A percentile compares a stretch with the other conserved stretches of the same genome.
phyloP scores from a whole-genome alignment of 2,329 filamentous ascomycete genomes.

The Magnaporthales sp. region DNA sequence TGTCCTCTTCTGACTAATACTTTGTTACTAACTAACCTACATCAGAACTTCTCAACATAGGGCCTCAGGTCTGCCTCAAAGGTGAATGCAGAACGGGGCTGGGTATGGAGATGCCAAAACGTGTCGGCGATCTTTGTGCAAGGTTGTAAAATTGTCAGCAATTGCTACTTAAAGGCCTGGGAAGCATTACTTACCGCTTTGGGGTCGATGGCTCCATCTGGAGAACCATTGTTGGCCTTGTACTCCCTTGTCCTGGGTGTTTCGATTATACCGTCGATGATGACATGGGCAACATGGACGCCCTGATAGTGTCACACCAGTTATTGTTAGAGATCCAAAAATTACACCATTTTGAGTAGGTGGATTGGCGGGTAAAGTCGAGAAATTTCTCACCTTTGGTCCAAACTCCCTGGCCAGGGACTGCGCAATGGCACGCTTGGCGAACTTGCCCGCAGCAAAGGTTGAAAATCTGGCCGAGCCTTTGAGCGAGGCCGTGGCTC shows the following conservation, averaged over 20 bases:
- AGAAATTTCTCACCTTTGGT: conserved; percentile 30
- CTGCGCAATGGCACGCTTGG: conserved; percentile 63
- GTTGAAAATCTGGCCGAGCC: conserved; percentile 59
- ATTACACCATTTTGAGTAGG: too few species aligned
- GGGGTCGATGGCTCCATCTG: conserved; percentile 59
- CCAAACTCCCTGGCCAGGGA: conserved; percentile 77
- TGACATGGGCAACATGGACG: conserved; percentile 72
- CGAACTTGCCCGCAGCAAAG: conserved; percentile 77
- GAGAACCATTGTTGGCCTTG: conserved; percentile 32
- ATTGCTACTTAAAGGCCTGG: neutral
- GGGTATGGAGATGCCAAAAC: conserved; percentile 78
- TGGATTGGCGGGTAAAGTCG: neutral
- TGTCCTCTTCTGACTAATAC: neutral
- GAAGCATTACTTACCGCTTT: conserved; percentile 52
- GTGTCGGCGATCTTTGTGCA: conserved; percentile 67
- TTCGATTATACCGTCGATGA: conserved; percentile 82
- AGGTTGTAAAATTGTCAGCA: neutral
- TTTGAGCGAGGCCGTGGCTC: conserved; percentile 72
- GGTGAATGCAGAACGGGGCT: conserved; percentile 70
- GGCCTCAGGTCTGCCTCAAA: conserved; percentile 76
- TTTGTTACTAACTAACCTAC: neutral
- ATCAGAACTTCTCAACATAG: conserved; percentile 74
- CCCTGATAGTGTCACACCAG: conserved; percentile 35
- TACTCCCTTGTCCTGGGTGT: conserved; percentile 58
- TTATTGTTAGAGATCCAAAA: neutral